phyloP scores from a whole-genome alignment of 1,284 basidiomycete species.

The Trichosporon sp. region DNA sequence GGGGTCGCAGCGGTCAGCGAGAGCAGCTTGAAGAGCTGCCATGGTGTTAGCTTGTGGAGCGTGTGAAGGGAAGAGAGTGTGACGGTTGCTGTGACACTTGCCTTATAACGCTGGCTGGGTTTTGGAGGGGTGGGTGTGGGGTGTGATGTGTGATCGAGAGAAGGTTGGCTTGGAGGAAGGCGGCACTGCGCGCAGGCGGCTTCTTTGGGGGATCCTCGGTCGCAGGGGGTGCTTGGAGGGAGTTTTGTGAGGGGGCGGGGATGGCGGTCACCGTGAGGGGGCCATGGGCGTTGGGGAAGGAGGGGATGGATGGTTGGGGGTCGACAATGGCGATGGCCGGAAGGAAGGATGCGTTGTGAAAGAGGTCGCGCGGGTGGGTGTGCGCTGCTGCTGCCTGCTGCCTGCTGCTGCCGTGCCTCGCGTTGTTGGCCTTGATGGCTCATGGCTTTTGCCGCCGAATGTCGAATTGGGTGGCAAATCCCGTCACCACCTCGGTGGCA shows the following conservation, averaged over 20 bases:
- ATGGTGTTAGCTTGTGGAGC: constrained; percentile 6
- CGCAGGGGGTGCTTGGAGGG: neutral
- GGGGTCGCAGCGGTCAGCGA: neutral
- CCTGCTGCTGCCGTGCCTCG: constrained; percentile 1
- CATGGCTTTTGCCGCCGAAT: constrained; percentile 3
- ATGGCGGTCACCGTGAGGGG: neutral
- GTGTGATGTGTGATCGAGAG: neutral
- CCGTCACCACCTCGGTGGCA: constrained; percentile 1
- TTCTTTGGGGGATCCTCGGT: neutral
- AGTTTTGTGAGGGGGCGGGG: neutral
- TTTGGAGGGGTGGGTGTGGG: neutral
- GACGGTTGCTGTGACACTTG: constrained; percentile 13
- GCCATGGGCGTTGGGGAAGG: neutral
- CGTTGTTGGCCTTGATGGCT: neutral
- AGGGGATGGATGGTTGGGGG: neutral
- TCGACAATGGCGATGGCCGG: neutral
- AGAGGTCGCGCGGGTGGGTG: neutral
- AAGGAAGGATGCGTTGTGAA: neutral
- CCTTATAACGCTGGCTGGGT: constrained; percentile 5
- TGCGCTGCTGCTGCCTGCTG: neutral
- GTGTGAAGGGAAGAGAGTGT: neutral
- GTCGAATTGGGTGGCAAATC: constrained; percentile 7
- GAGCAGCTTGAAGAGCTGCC: neutral
- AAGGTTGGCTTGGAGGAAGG: neutral
- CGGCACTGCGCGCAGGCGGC: neutral